Percentiles rank a stretch among this genome's conserved stretches.
Evolutionary conservation across 2,329 filamentous ascomycete species (phyloP).

Genomic region (Aspergillus brunneoviolaceus): DNA sequence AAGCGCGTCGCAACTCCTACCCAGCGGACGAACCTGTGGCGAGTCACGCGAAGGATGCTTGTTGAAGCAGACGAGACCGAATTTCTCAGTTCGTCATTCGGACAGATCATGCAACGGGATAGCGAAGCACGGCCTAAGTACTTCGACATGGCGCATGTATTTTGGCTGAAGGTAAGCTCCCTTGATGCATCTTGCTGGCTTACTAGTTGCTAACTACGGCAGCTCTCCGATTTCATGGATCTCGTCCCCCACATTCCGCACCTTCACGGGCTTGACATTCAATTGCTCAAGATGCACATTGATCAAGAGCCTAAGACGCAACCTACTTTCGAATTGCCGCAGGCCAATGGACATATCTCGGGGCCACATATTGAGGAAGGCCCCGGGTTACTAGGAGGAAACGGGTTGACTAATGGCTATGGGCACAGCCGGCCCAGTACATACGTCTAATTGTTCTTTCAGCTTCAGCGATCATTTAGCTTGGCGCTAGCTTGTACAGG

Average conservation of each 20-base stretch:
- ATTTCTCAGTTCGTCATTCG: conserved; percentile 37
- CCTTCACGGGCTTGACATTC: conserved; percentile 43
- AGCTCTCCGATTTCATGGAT: conserved; percentile 53
- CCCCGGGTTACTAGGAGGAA: conserved; percentile 23
- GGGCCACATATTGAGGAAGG: conserved; percentile 20
- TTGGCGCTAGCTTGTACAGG: conserved; percentile 28
- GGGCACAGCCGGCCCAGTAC: conserved; percentile 39
- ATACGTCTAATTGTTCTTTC: conserved; percentile 38
- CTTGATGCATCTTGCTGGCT: background rate
- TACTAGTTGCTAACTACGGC: background rate
- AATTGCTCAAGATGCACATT: conserved; percentile 43
- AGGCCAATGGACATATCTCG: conserved; percentile 33
- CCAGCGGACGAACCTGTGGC: conserved; percentile 49
- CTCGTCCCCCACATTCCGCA: conserved; percentile 50
- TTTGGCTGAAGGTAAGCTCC: conserved; percentile 50
- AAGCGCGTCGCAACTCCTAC: conserved; percentile 44
- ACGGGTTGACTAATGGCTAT: conserved; percentile 37
- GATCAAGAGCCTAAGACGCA: conserved; percentile 34
- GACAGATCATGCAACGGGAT: conserved; percentile 43
- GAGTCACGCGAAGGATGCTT: conserved; percentile 47
- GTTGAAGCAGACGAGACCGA: conserved; percentile 43
- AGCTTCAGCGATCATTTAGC: conserved; percentile 23
- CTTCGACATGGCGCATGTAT: conserved; percentile 50
- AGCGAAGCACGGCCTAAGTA: conserved; percentile 48
- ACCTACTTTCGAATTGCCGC: conserved; percentile 18